phyloP scores from a whole-genome alignment of 176 grass and related monocot species.

The Carex scoparia region DNA sequence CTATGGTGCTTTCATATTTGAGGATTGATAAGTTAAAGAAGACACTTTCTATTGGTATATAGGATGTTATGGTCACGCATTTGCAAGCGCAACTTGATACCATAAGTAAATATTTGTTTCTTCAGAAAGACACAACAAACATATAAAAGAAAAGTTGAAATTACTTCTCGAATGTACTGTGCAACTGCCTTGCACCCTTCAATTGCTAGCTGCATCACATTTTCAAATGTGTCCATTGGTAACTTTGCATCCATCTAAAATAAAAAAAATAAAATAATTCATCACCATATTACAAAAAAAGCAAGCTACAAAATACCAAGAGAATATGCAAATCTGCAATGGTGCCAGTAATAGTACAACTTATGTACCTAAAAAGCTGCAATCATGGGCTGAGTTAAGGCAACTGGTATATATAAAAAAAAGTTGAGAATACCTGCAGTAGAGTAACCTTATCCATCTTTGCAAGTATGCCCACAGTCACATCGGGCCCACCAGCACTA shows the following conservation, averaged over 20 bases:
- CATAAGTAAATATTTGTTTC: neutral
- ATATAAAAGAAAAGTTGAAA: conserved; percentile 7
- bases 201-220: conserved; percentile 79
- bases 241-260: conserved; percentile 91
- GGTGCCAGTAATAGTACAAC: no score
- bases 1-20: neutral
- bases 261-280: neutral
- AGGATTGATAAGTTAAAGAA: neutral
- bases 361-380: no score
- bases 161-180: conserved; percentile 69
- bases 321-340: neutral
- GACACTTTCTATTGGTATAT: neutral
- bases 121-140: conserved; percentile 23
- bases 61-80: neutral
- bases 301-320: neutral
- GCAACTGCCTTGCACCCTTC: conserved; percentile 97
- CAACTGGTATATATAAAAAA: neutral
- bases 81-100: neutral
- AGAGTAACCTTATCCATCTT: conserved; percentile 98
- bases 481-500: conserved; percentile 85
- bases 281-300: conserved; percentile 21
- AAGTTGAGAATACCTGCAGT: conserved; percentile 52
- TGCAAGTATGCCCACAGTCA: conserved; percentile 79
- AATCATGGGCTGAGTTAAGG: neutral
- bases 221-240: conserved; percentile 88